phyloP scores from a whole-genome alignment of 352 stramenopile species.

The Globisporangium nodosum region DNA sequence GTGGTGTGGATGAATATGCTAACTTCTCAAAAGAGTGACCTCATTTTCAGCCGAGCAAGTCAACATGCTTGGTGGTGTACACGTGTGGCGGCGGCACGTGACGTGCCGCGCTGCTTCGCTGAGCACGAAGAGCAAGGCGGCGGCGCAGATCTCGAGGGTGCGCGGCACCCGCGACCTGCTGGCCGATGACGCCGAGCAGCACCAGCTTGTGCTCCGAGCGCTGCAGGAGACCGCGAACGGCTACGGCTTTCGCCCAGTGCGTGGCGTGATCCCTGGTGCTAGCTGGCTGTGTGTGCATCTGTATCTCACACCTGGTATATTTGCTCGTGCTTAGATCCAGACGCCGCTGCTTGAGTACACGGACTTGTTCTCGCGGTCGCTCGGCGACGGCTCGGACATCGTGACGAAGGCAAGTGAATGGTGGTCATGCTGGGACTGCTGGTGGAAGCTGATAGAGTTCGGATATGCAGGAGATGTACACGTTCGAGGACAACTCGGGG shows the following conservation, averaged over 20 bases:
- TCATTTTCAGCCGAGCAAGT: too few species aligned
- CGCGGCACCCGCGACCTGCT: constrained; percentile 74
- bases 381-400: constrained; percentile 83
- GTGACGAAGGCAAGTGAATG: constrained; percentile 67
- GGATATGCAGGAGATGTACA: constrained; percentile 81
- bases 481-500: constrained; percentile 81
- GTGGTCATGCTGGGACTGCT: neutral
- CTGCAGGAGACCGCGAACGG: constrained; percentile 53
- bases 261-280: neutral
- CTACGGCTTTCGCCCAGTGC: constrained; percentile 76
- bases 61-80: too few species aligned
- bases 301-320: neutral
- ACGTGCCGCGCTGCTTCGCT: too few species aligned
- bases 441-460: neutral
- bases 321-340: constrained; percentile 48
- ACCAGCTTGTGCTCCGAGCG: constrained; percentile 49
- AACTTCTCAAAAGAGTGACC: too few species aligned
- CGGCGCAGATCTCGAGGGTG: constrained; percentile 40
- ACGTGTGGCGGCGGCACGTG: too few species aligned
- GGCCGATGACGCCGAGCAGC: constrained; percentile 50
- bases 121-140: constrained; percentile 19
- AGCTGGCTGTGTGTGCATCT: neutral
- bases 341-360: constrained; percentile 86
- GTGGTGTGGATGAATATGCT: too few species aligned
- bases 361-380: constrained; percentile 72